Conservation (phyloP, 108 stramenopile species). For the Mayamaea pseudoterrestris region DNA sequence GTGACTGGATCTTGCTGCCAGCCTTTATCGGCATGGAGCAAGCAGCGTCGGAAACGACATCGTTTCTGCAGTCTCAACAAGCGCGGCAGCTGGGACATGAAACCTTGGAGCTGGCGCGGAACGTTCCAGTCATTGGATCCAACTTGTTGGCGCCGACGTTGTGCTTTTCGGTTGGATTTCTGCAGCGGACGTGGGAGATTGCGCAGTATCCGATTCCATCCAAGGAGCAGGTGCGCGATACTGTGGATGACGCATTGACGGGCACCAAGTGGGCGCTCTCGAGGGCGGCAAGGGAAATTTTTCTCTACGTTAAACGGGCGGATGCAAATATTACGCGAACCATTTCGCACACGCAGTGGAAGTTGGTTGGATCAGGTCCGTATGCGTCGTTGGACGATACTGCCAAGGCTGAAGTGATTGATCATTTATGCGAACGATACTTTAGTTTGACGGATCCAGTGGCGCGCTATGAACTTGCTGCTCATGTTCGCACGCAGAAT, state of each 20-base stretch:
- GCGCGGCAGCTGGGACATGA: constrained; percentile 17
- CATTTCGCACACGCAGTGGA: constrained; percentile 50
- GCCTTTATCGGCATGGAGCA: constrained; percentile 39
- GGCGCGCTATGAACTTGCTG: constrained; percentile 49
- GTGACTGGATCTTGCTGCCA: constrained; percentile 51
- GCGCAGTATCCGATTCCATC: constrained; percentile 52
- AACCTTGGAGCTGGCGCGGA: constrained; percentile 19
- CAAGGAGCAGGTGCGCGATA: constrained; percentile 24
- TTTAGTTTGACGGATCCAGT: constrained; percentile 21
- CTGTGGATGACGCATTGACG: constrained; percentile 34
- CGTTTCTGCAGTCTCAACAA: constrained; percentile 29
- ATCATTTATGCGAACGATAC: constrained; percentile 59
- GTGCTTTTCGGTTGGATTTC: constrained; percentile 16
- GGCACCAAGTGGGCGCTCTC: constrained; percentile 36
- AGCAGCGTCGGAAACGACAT: constrained; percentile 16
- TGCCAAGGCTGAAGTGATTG: constrained; percentile 37
- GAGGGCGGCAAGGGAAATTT: constrained; percentile 20
- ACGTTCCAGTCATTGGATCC: constrained; percentile 42
- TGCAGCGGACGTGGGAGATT: constrained; percentile 30
- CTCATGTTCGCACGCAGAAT: constrained; percentile 44
- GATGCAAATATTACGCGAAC: constrained; percentile 49
- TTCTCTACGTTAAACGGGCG: constrained; percentile 37
- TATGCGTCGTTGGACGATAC: constrained; percentile 37
- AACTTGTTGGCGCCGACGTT: constrained; percentile 34
- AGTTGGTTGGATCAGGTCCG: constrained; percentile 43